A percentile compares a stretch with the other conserved stretches of the same genome.
Conservation (phyloP, 2,329 filamentous ascomycete species). For the Fusarium sp. region DNA sequence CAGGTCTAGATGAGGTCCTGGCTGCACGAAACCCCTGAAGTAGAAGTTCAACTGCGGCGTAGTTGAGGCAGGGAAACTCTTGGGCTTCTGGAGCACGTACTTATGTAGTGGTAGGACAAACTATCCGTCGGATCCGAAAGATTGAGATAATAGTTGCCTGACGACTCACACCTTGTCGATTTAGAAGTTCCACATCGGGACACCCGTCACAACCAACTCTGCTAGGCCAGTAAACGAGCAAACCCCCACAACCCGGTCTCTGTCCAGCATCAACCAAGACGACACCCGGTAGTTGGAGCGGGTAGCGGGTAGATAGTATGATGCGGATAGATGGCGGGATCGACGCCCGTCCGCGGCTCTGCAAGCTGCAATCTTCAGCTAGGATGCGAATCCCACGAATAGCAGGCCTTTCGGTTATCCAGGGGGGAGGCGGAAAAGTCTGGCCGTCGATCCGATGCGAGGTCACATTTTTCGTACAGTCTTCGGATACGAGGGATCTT, state of each 20-base stretch:
- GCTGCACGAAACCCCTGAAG: background rate
- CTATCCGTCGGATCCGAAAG: background rate
- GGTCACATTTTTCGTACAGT: background rate
- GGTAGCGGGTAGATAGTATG: background rate
- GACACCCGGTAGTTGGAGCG: background rate
- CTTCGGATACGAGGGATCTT: background rate
- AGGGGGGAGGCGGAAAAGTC: background rate
- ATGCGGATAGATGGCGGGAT: background rate
- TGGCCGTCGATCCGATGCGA: background rate
- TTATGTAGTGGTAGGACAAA: background rate
- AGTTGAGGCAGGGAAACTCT: background rate
- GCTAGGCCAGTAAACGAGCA: background rate
- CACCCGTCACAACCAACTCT: background rate
- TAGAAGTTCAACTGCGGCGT: background rate
- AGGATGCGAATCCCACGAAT: background rate
- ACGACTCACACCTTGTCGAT: background rate
- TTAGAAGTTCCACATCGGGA: background rate
- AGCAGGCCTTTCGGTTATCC: background rate
- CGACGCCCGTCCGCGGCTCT: background rate
- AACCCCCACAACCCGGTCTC: background rate
- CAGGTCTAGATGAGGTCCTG: background rate
- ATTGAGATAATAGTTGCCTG: background rate
- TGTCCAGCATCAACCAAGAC: background rate
- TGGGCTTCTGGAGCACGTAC: background rate
- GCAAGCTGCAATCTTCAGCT: background rate